Conservation (phyloP, 164 flowering plant genomes). For the Amborella trichopoda region DNA sequence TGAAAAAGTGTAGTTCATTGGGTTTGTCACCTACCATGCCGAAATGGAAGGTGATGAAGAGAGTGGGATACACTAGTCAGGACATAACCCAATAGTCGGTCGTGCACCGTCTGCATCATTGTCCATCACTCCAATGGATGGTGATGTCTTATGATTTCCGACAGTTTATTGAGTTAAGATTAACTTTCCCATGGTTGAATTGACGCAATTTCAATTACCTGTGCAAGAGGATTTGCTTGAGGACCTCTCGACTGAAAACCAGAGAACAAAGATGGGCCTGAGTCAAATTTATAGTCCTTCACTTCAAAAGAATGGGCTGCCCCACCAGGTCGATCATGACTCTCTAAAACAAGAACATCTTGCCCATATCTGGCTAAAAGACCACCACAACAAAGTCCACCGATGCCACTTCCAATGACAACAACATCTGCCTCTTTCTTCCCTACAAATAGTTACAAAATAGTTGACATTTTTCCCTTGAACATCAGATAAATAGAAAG, state of each 20-base stretch:
- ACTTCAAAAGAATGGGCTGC: slow-evolving; percentile 94
- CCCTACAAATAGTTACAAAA: slow-evolving; percentile 33
- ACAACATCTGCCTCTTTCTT: slow-evolving; percentile 87
- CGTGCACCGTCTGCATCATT: too few species aligned
- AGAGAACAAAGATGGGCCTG: slow-evolving; percentile 94
- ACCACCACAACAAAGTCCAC: slow-evolving; percentile 78
- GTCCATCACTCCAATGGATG: too few species aligned
- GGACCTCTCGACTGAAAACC: slow-evolving; percentile 90
- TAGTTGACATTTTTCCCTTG: background rate
- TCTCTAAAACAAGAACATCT: slow-evolving; percentile 84
- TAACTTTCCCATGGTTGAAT: too few species aligned
- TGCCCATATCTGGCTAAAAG: slow-evolving; percentile 69
- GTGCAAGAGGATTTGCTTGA: slow-evolving; percentile 94
- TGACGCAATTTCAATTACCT: slow-evolving; percentile 28
- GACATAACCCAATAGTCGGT: too few species aligned
- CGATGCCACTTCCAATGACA: slow-evolving; percentile 94
- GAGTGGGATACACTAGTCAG: too few species aligned
- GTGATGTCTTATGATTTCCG: too few species aligned
- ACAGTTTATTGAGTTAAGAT: too few species aligned
- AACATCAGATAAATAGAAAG: background rate
- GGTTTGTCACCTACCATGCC: too few species aligned
- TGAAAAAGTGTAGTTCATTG: too few species aligned
- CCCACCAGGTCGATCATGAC: slow-evolving; percentile 91
- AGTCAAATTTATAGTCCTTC: slow-evolving; percentile 76
- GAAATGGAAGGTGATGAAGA: too few species aligned